Evolutionary conservation across 805 yeast genomes (phyloP), one percentile per base, ranked within the genome.

Genomic region (Peterozyma toletana): DNA sequence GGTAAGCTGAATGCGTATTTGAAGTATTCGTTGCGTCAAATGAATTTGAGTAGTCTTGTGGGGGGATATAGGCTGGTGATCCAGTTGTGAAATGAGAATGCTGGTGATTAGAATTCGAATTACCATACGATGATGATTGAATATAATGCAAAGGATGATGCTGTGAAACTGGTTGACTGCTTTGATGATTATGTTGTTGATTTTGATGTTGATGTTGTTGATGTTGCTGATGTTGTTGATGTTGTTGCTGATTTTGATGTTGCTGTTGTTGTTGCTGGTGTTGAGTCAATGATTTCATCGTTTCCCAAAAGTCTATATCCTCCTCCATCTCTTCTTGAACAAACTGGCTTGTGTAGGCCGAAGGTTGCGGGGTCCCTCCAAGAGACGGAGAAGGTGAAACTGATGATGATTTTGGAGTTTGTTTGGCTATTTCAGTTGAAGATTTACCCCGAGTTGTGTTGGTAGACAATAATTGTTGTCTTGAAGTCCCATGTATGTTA

Each of bases 251-350:
- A 18, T 31, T 27, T 14, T n/a, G 31, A 30, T 15, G 14, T n/a
- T n/a, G 17, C 10, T 35, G 31, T 10, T 36, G 30, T 13, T 35
- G 29, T 30, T 15, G 15, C 16, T 58, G 65, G 27, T 56, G 56
- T 37, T 72, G 73, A 1, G 81, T 75, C 17, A 81, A 55, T 14
- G 78, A 69, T 40, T 83, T 67, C 73, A 83, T 70, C 2, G 79
- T 76, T 49, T 82, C 89, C 84, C 86, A 82, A 55, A 81, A 83
- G 56, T 81, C 88, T 31, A 75, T 51, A 17, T 77, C 87, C 46
- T 78, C 87, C 35, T 79, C 86, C 4, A 70, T 59, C 11, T 74
- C 81, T 33, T 70, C 78, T n/a, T 53, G 44, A 16, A 52, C n/a
- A 48, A 54, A 48, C 43, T 15, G 47, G 39, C 30, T 27, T 35